Evolutionary conservation across 805 yeast species (phyloP).

Genomic region (Teunomyces panamensis): DNA sequence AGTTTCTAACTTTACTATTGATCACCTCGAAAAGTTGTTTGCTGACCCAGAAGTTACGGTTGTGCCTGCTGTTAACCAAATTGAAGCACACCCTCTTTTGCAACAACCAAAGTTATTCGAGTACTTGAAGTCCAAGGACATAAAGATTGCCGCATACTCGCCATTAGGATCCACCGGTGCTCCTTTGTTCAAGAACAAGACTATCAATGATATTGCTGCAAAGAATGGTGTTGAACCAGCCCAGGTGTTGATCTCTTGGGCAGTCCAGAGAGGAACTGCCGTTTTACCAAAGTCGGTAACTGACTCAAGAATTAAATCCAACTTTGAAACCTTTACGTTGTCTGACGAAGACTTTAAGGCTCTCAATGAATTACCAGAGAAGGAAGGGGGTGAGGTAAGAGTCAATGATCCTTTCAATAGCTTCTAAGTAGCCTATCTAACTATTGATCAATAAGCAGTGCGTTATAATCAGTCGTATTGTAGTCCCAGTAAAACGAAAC

Average conservation of each 20-base stretch:
- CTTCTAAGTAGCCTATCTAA: neutral
- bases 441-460: slow-evolving; percentile 11
- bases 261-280: slow-evolving; percentile 34
- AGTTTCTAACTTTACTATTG: slow-evolving; percentile 32
- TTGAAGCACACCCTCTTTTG: slow-evolving; percentile 35
- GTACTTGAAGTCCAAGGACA: slow-evolving; percentile 13
- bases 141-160: slow-evolving; percentile 25
- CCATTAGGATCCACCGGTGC: slow-evolving; percentile 36
- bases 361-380: slow-evolving; percentile 3
- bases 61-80: slow-evolving; percentile 33
- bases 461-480: slow-evolving; percentile 18
- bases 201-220: slow-evolving; percentile 25
- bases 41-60: slow-evolving; percentile 16
- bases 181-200: slow-evolving; percentile 34
- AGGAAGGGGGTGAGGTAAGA: slow-evolving; percentile 2
- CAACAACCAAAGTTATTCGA: slow-evolving; percentile 21
- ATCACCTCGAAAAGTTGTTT: slow-evolving; percentile 25
- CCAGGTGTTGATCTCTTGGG: slow-evolving; percentile 38
- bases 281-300: slow-evolving; percentile 39
- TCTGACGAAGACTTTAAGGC: slow-evolving; percentile 33
- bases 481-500: slow-evolving; percentile 45
- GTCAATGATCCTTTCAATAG: neutral
- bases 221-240: slow-evolving; percentile 32
- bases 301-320: slow-evolving; percentile 29
- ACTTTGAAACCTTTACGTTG: slow-evolving; percentile 32